Base-by-base conservation (phyloP, 148 eudicot species). In the Cornus controversa region DNA sequence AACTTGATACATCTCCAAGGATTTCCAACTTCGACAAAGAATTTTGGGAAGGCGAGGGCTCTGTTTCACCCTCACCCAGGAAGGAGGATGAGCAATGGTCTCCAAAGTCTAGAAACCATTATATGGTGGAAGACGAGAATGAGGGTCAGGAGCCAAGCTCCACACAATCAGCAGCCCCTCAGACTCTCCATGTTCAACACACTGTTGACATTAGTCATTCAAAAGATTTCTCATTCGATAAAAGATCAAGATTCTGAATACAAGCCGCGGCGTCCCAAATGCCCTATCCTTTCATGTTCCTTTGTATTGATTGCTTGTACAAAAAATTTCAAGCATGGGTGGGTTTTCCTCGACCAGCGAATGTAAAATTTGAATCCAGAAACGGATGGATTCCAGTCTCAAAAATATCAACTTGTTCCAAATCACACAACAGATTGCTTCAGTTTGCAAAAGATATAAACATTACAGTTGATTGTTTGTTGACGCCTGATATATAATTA, bases 1-100 rank as follows among this genome's bases (percentile, higher is more conserved):
- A 74, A 18, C 25, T 29, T 2, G 80, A 81, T 71, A 36, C 69
- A 22, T 54, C 72, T 73, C 75, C 76, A 3, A 54, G 66, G 67
- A 15, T 14, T 8, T 71, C 75, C 64, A 42, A 9, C 11, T 71
- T 63, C 0, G 42, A 28, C 22, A 63, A 66, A 0, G 62, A 63
- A 22, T 29, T 16, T 8, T 72, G 34, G 50, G 76, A 73, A 10
- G 20, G 10, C 5, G 50, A 60, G 14, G 76, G 67, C 42, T 34
- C 24, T n/a, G 28, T 6, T 40, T 2, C 10, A 40, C 45, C 7
- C 45, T 40, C 67, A 18, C 50, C 11, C 22, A 22, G 3, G 53
- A 50, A 36, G 9, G 72, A 69, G 4, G 73, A 69, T 5, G 50
- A 24, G 6, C 58, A 45, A 40, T 40, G 45, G 45, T 9, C 6